Evolutionary conservation across 306 rosid species (phyloP).

Genomic region (Fragaria iinumae): DNA sequence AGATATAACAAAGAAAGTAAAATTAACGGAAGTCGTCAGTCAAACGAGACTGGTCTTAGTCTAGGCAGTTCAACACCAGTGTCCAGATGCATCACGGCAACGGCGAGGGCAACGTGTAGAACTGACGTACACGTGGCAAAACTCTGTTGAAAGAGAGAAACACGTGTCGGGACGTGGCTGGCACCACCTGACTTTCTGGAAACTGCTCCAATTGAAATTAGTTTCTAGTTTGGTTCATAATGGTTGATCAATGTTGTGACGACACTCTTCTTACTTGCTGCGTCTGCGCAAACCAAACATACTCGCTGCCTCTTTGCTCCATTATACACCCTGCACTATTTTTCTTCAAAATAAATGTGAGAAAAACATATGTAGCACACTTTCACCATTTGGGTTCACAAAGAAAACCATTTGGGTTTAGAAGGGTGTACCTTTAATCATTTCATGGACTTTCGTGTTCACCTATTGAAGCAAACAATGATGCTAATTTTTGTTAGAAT

Average conservation of each 20-base stretch:
- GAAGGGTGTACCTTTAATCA: too few relatives aligned
- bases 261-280: not conserved
- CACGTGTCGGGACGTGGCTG: constrained; percentile 18
- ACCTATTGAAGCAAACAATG: too few relatives aligned
- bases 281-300: not conserved
- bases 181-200: not conserved
- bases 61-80: not conserved
- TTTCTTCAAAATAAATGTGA: not conserved
- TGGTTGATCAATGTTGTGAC: not conserved
- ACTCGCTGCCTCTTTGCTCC: not conserved
- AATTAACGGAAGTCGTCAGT: too few relatives aligned
- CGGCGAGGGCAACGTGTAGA: constrained; percentile 14
- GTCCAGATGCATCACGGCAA: not conserved
- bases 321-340: not conserved
- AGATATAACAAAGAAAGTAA: too few relatives aligned
- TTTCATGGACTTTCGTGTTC: too few relatives aligned
- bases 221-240: not conserved
- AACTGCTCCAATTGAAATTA: constrained; percentile 2
- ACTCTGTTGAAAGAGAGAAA: not conserved
- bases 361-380: too few relatives aligned
- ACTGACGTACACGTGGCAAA: constrained; percentile 20
- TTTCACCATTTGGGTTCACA: too few relatives aligned
- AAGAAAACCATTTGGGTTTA: too few relatives aligned
- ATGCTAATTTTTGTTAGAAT: too few relatives aligned
- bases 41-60: not conserved